Evolutionary conservation across 73 alveolate species (phyloP).

Genomic region (Symbiodinium natans): DNA sequence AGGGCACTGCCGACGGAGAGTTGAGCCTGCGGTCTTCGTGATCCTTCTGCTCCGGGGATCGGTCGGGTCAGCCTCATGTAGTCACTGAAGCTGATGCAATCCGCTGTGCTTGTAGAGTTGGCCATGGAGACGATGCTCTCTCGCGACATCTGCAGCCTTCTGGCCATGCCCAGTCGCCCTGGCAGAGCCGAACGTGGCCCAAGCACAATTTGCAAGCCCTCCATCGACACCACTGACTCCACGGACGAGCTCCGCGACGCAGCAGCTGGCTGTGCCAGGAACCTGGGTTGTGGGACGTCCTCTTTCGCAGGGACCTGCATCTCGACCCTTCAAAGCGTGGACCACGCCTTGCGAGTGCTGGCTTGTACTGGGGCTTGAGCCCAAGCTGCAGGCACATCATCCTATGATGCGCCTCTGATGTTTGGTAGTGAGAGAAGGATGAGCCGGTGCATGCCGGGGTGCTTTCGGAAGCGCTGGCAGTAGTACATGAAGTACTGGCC

Average conservation of each 20-base stretch:
- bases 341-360: too few relatives aligned
- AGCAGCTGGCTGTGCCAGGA: not conserved
- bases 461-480: conserved; percentile 77
- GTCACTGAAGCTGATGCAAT: not conserved
- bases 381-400: too few relatives aligned
- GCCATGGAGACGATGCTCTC: not conserved
- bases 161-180: not conserved
- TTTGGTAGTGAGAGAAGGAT: too few relatives aligned
- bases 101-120: not conserved
- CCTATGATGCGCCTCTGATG: too few relatives aligned
- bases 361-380: too few relatives aligned
- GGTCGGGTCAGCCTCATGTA: not conserved
- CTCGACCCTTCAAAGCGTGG: too few relatives aligned
- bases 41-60: too few relatives aligned
- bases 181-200: not conserved
- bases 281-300: not conserved
- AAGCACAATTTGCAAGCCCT: not conserved
- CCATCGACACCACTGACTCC: too few relatives aligned
- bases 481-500: conserved; percentile 87
- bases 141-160: not conserved
- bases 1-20: not conserved
- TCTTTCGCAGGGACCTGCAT: not conserved
- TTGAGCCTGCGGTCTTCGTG: not conserved
- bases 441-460: too few relatives aligned
- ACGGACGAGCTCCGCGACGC: too few relatives aligned